phyloP scores from a whole-genome alignment of 345 rosid species.

The Citrus unshiu region DNA sequence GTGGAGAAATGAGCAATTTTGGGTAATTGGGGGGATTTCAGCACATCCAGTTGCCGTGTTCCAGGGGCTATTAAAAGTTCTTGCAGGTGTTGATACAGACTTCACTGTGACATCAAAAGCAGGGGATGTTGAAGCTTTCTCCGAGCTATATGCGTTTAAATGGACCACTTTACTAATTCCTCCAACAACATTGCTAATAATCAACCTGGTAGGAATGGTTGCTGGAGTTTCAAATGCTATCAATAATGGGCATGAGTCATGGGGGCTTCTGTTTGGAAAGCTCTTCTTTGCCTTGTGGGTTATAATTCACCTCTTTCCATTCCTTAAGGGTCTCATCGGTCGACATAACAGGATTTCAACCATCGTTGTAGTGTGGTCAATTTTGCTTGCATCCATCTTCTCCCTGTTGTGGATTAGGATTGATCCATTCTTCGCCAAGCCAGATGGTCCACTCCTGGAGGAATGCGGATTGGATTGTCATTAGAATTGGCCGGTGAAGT shows the following conservation, averaged over 20 bases:
- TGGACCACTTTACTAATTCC: conserved; percentile 67
- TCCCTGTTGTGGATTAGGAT: conserved; percentile 64
- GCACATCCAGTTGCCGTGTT: conserved; percentile 63
- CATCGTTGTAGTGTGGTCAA: conserved; percentile 68
- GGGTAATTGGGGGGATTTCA: conserved; percentile 73
- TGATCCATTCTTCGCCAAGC: conserved; percentile 53
- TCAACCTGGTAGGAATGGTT: conserved; percentile 58
- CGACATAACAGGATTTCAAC: conserved; percentile 60
- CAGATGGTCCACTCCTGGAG: conserved; percentile 47
- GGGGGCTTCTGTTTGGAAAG: conserved; percentile 70
- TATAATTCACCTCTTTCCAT: conserved; percentile 64
- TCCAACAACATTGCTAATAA: conserved; percentile 54
- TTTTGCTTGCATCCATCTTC: conserved; percentile 63
- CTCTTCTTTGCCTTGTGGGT: conserved; percentile 74
- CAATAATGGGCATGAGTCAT: conserved; percentile 60
- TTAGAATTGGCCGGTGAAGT: conserved; percentile 11
- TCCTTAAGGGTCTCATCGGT: conserved; percentile 60
- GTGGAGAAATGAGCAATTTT: conserved; percentile 84
- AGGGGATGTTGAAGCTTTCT: conserved; percentile 52
- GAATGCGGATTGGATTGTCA: conserved; percentile 70
- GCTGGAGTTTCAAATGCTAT: conserved; percentile 58
- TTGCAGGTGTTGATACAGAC: conserved; percentile 58
- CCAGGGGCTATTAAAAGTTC: conserved; percentile 60
- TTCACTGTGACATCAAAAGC: conserved; percentile 66
- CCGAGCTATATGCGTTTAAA: conserved; percentile 49